These are phyloP conservation scores for Brettanomyces bruxellensis DNA, from an alignment of 805 yeast genomes.

Conservation along the genomic window DNA sequence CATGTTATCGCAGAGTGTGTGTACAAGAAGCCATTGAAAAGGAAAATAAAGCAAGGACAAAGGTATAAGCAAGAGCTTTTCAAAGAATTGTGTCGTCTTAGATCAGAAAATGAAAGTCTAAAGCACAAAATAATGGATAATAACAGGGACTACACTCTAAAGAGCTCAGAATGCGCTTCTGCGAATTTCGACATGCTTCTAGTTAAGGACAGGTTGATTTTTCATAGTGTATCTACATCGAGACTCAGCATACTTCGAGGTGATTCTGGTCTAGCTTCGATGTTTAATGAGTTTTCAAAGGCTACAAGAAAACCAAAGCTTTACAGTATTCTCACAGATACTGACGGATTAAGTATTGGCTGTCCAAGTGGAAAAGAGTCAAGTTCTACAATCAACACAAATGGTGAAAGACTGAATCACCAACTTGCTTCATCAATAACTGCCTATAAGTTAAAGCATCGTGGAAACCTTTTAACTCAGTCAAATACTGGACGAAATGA, in stretches of 20 bases:
- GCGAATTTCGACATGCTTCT: constrained; percentile 19
- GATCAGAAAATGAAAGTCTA: background rate
- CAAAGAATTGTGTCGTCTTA: background rate
- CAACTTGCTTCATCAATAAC: background rate
- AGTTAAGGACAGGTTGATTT: constrained; percentile 14
- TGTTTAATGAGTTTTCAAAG: constrained; percentile 1
- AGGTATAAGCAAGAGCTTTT: too few relatives aligned
- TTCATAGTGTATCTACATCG: constrained; percentile 42
- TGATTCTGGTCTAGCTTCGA: constrained; percentile 4
- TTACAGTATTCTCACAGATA: background rate
- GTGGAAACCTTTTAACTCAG: background rate
- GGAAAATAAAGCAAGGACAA: background rate
- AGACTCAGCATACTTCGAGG: constrained; percentile 48
- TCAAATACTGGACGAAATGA: background rate
- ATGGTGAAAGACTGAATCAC: background rate
- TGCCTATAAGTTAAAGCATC: background rate
- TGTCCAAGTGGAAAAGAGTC: background rate
- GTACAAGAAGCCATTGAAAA: background rate
- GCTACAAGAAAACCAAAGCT: constrained; percentile 1
- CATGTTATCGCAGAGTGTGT: background rate
- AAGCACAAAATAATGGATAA: background rate
- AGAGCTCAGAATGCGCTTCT: constrained; percentile 10
- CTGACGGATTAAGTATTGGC: background rate
- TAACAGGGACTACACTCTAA: background rate
- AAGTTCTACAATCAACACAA: background rate